Conservation (phyloP, 257 asterid species). For the Knoxia roxburghii region DNA sequence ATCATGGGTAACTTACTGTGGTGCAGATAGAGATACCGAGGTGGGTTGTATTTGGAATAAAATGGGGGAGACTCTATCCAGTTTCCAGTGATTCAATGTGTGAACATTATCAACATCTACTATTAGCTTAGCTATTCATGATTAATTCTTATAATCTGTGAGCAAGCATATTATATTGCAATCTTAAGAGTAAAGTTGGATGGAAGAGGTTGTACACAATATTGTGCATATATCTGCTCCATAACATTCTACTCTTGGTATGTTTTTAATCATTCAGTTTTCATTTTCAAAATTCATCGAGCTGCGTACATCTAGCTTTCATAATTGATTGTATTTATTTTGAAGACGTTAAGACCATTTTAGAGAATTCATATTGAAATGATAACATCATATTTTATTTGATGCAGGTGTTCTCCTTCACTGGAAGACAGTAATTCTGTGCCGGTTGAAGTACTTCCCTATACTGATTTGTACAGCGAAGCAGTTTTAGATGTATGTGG, state of each 20-base stretch:
- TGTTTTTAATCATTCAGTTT: background rate
- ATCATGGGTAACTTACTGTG: background rate
- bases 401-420: constrained; percentile 12
- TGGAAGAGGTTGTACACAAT: background rate
- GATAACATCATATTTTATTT: background rate
- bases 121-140: background rate
- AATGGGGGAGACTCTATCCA: background rate
- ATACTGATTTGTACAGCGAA: background rate
- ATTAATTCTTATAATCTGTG: background rate
- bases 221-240: background rate
- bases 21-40: background rate
- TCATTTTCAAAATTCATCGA: background rate
- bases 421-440: background rate
- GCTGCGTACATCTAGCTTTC: background rate
- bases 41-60: background rate
- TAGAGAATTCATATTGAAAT: background rate
- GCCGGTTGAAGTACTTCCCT: background rate
- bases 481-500: constrained; percentile 1
- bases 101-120: background rate
- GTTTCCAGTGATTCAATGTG: background rate
- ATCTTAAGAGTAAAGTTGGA: background rate
- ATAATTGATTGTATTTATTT: background rate
- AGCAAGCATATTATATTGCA: background rate
- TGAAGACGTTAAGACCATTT: background rate
- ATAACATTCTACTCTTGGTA: background rate